These are phyloP conservation scores for Tardiomyces digboiensis DNA, from an alignment of 1,139 yeast species.

Conservation along the genomic window DNA sequence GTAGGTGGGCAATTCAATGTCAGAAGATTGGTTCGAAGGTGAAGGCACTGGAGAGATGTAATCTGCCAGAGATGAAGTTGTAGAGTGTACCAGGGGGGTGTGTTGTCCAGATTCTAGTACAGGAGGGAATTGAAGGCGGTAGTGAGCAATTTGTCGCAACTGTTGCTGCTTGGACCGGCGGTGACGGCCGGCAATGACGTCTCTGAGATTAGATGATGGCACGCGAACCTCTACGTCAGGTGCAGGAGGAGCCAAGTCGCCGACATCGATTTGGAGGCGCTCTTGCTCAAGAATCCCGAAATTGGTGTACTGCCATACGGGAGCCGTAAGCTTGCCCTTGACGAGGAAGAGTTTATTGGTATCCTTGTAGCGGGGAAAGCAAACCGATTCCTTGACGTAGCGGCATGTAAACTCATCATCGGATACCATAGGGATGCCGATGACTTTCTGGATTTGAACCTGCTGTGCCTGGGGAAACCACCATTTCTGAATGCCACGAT, in stretches of 20 bases:
- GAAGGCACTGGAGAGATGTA: too few species aligned
- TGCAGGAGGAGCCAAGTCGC: background rate
- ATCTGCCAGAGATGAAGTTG: too few species aligned
- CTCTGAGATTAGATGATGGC: background rate
- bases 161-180: conserved; percentile 1
- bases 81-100: too few species aligned
- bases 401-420: background rate
- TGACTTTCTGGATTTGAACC: background rate
- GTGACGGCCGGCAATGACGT: background rate
- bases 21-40: too few species aligned
- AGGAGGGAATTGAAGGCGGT: too few species aligned
- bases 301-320: background rate
- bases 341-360: background rate
- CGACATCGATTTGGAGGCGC: background rate
- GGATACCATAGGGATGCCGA: background rate
- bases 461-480: background rate
- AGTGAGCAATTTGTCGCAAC: too few species aligned
- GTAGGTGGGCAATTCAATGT: too few species aligned
- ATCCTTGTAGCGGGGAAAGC: background rate
- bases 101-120: too few species aligned
- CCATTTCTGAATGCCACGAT: background rate
- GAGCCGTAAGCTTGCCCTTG: background rate
- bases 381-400: background rate
- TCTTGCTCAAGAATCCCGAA: background rate
- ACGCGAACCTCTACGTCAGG: background rate